Evolutionary conservation across 495 filamentous ascomycete genomes (phyloP).

Genomic region (Penicillium crystallinum): DNA sequence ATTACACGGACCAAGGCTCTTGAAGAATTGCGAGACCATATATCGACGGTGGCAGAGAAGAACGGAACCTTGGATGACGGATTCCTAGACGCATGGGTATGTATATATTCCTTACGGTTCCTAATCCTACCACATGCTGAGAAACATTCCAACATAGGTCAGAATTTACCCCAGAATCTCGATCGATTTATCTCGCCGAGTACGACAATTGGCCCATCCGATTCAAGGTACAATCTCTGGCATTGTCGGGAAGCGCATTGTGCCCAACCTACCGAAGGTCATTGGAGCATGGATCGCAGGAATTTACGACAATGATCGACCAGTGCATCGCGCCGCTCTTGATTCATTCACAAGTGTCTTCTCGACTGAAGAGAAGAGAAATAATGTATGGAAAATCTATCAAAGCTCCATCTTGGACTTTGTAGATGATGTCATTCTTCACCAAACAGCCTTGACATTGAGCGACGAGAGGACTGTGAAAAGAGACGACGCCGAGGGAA

Average conservation of each 20-base stretch:
- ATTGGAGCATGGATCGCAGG: constrained; percentile 87
- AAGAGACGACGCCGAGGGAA: constrained; percentile 75
- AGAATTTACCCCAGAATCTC: constrained; percentile 81
- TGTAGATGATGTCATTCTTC: constrained; percentile 65
- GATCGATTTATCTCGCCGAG: constrained; percentile 81
- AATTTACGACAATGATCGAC: constrained; percentile 75
- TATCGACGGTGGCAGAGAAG: constrained; percentile 43
- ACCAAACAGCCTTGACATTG: constrained; percentile 72
- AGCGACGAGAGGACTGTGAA: constrained; percentile 83
- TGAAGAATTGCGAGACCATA: constrained; percentile 70
- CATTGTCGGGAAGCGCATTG: constrained; percentile 72
- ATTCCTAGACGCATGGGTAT: constrained; percentile 81
- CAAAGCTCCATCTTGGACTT: constrained; percentile 73
- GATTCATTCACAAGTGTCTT: constrained; percentile 72
- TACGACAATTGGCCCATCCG: constrained; percentile 75
- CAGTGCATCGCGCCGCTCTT: constrained; percentile 64
- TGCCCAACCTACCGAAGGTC: constrained; percentile 66
- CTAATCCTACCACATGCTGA: constrained; percentile 12
- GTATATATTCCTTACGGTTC: constrained; percentile 28
- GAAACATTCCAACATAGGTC: constrained; percentile 46
- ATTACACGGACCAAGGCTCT: constrained; percentile 90
- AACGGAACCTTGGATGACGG: constrained; percentile 63
- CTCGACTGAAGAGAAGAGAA: constrained; percentile 69
- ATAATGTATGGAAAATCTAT: constrained; percentile 69
- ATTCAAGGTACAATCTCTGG: constrained; percentile 68